These are phyloP conservation scores for Colletotrichum tanaceti DNA, from an alignment of 2,329 filamentous ascomycete genomes.

Conservation along the genomic window DNA sequence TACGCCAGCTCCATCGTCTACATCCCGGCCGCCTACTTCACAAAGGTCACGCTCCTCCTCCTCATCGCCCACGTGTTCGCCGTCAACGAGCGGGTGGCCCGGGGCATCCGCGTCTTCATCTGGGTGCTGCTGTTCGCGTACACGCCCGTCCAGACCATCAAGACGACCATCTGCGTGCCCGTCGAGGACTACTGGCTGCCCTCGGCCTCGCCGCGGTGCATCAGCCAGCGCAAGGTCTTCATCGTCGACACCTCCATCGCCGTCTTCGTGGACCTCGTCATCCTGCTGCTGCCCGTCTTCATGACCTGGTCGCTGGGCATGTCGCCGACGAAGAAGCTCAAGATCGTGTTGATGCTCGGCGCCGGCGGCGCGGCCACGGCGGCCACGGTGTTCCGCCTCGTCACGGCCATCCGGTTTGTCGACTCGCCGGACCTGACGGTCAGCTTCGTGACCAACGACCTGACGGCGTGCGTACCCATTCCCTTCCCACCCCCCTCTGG, in stretches of 20 bases:
- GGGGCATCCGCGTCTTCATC: constrained; percentile 46
- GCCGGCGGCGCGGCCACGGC: constrained; percentile 46
- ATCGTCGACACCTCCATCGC: constrained; percentile 47
- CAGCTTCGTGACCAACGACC: constrained; percentile 41
- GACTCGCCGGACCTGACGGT: constrained; percentile 42
- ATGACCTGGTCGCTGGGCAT: constrained; percentile 47
- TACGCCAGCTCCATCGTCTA: constrained; percentile 46
- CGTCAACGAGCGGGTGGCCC: constrained; percentile 42
- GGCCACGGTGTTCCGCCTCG: constrained; percentile 45
- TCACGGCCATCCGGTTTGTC: constrained; percentile 40
- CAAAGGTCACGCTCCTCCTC: constrained; percentile 47
- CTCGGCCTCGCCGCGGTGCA: constrained; percentile 43
- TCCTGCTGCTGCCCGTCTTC: constrained; percentile 49
- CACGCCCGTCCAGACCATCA: constrained; percentile 45
- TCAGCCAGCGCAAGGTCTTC: constrained; percentile 48
- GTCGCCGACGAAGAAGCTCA: constrained; percentile 46
- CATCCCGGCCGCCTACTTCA: constrained; percentile 45
- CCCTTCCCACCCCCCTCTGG: too few relatives aligned
- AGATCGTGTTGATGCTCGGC: constrained; percentile 47
- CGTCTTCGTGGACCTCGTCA: constrained; percentile 48
- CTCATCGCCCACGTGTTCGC: constrained; percentile 48
- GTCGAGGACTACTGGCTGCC: constrained; percentile 43
- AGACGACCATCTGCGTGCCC: constrained; percentile 44
- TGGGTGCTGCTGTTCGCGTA: constrained; percentile 44
- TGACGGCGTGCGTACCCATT: constrained; percentile 18